Evolutionary conservation across 495 filamentous ascomycete species (phyloP).

Genomic region (Umbilicaria muhlenbergii): DNA sequence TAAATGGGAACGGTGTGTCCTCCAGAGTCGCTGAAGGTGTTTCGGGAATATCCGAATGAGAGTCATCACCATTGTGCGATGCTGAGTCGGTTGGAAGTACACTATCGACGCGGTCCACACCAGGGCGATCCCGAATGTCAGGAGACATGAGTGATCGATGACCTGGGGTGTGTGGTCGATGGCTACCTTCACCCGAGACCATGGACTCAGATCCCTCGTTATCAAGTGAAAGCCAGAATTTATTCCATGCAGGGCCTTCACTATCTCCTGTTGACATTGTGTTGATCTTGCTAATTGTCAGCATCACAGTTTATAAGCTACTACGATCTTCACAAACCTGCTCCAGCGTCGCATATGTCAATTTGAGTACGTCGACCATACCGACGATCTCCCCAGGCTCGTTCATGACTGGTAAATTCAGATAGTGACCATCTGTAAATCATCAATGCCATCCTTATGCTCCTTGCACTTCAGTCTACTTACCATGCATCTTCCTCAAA

Average conservation of each 20-base stretch:
- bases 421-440: constrained; percentile 77
- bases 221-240: constrained; percentile 96
- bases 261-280: constrained; percentile 65
- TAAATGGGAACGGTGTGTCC: constrained; percentile 84
- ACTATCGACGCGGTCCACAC: constrained; percentile 55
- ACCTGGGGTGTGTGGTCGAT: constrained; percentile 41
- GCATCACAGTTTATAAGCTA: constrained; percentile 2
- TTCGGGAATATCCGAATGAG: constrained; percentile 44
- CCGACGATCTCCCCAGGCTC: constrained; percentile 92
- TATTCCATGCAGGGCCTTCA: constrained; percentile 97
- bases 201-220: constrained; percentile 83
- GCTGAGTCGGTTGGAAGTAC: constrained; percentile 88
- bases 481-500: constrained; percentile 96
- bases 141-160: constrained; percentile 61
- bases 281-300: constrained; percentile 39
- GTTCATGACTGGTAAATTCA: constrained; percentile 98
- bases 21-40: constrained; percentile 29
- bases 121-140: constrained; percentile 41
- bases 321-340: constrained; percentile 44
- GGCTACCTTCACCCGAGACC: constrained; percentile 74
- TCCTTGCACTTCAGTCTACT: constrained; percentile 15
- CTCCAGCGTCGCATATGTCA: constrained; percentile 95
- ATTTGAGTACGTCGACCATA: constrained; percentile 96
- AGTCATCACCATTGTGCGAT: constrained; percentile 75
- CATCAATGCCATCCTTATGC: background rate